Conservation (phyloP, 2,329 filamentous ascomycete species). For the Colletotrichum spaethianum region DNA sequence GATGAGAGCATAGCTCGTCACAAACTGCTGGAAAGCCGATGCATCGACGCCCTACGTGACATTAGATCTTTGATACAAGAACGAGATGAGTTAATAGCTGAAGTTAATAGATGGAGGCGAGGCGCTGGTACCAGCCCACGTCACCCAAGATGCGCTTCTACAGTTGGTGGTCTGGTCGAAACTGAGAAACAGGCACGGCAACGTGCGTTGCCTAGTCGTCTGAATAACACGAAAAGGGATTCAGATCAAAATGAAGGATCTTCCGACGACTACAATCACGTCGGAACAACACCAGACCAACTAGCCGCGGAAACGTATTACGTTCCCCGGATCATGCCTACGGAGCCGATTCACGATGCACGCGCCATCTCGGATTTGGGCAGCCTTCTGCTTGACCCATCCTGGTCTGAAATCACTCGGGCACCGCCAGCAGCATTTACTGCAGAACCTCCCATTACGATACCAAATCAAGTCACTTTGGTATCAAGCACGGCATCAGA, state of each 20-base stretch:
- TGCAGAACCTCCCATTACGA: not conserved
- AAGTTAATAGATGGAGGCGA: conserved; percentile 47
- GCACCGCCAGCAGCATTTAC: not conserved
- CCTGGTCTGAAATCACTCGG: conserved; percentile 12
- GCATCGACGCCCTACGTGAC: conserved; percentile 40
- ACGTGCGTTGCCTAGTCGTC: not conserved
- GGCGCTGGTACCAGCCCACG: conserved; percentile 24
- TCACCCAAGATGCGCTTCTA: conserved; percentile 1
- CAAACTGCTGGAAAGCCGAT: conserved; percentile 44
- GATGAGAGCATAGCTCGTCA: conserved; percentile 53
- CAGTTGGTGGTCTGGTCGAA: conserved; percentile 22
- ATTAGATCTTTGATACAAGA: conserved; percentile 45
- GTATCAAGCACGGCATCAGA: not conserved
- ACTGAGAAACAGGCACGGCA: conserved; percentile 27
- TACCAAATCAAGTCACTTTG: not conserved
- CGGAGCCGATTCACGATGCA: conserved; percentile 11
- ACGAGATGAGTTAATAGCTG: conserved; percentile 47
- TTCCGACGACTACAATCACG: not conserved
- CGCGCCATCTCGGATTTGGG: conserved; percentile 10
- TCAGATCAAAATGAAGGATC: not conserved
- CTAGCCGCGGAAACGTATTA: not conserved
- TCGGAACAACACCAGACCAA: not conserved
- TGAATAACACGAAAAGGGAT: not conserved
- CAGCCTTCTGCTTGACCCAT: conserved; percentile 12
- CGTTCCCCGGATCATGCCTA: not conserved